Evolutionary conservation across 148 eudicot genomes (phyloP).

Genomic region (Spergularia marina): DNA sequence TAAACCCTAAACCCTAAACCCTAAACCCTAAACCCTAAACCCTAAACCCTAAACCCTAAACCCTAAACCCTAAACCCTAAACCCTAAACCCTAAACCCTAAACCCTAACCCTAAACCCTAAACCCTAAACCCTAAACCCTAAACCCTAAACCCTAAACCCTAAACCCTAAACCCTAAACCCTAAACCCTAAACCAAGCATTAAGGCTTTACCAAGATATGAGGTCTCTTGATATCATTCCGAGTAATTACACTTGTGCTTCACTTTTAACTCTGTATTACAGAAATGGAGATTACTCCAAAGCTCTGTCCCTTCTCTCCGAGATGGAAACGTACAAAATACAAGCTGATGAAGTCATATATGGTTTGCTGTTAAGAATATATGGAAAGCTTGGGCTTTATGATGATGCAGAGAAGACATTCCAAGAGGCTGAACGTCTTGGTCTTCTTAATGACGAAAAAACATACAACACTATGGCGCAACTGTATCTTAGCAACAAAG

Average conservation of each 20-base stretch:
- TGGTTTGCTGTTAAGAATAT: slow-evolving; percentile 81
- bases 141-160: slow-evolving; percentile 22
- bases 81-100: background rate
- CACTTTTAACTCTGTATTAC: slow-evolving; percentile 65
- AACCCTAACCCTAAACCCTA: slow-evolving; percentile 5
- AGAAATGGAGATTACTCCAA: slow-evolving; percentile 71
- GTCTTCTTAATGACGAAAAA: slow-evolving; percentile 66
- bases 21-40: no score
- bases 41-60: slow-evolving; percentile 6
- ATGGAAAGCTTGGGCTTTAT: slow-evolving; percentile 85
- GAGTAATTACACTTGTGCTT: slow-evolving; percentile 86
- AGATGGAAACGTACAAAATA: slow-evolving; percentile 69
- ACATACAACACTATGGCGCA: slow-evolving; percentile 90
- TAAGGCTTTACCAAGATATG: slow-evolving; percentile 75
- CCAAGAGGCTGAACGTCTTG: slow-evolving; percentile 56
- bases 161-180: slow-evolving; percentile 24
- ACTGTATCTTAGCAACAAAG: slow-evolving; percentile 64
- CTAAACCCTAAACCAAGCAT: slow-evolving; percentile 34
- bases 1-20: no score
- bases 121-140: slow-evolving; percentile 10
- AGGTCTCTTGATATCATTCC: slow-evolving; percentile 51
- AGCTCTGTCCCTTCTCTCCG: slow-evolving; percentile 76
- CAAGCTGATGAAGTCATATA: slow-evolving; percentile 79
- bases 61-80: slow-evolving; percentile 5
- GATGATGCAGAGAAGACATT: slow-evolving; percentile 83